phyloP scores from a whole-genome alignment of 129 eudicot species.

The Solidago caesia region DNA sequence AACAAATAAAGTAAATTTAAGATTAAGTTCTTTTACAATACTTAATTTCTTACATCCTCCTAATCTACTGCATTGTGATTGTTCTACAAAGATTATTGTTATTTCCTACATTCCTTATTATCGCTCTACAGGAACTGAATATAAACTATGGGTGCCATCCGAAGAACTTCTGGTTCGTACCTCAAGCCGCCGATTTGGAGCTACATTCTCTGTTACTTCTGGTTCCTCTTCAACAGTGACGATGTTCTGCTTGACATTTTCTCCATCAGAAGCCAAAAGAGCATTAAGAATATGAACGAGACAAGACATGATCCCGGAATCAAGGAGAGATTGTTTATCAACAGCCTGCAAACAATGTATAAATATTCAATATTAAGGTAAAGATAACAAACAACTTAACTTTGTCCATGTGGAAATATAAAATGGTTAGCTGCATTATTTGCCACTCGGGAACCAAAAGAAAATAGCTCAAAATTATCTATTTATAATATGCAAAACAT shows the following conservation, averaged over 20 bases:
- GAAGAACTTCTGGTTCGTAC: constrained; percentile 33
- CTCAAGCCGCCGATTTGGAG: constrained; percentile 72
- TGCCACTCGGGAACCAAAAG: constrained; percentile 8
- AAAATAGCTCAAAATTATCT: constrained; percentile 13
- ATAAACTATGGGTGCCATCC: neutral
- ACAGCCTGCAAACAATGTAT: constrained; percentile 53
- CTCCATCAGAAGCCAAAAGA: constrained; percentile 69
- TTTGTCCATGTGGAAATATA: constrained; percentile 6
- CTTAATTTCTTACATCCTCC: neutral
- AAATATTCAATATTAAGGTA: constrained; percentile 14
- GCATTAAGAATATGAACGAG: constrained; percentile 80
- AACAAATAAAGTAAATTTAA: neutral
- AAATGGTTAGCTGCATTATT: constrained; percentile 11
- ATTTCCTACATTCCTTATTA: neutral
- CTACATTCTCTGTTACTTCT: constrained; percentile 28
- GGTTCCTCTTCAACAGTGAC: constrained; percentile 30
- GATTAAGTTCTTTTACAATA: neutral
- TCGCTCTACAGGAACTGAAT: neutral
- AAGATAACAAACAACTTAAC: neutral
- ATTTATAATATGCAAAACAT: constrained; percentile 7
- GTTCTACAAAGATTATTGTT: no score
- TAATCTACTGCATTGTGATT: neutral
- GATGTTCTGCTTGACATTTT: constrained; percentile 33
- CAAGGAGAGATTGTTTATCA: constrained; percentile 95
- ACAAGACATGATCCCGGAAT: constrained; percentile 93